Conservation (phyloP, 2,329 filamentous ascomycete genomes). For the Xenosphaeropsis pyriputrescens region DNA sequence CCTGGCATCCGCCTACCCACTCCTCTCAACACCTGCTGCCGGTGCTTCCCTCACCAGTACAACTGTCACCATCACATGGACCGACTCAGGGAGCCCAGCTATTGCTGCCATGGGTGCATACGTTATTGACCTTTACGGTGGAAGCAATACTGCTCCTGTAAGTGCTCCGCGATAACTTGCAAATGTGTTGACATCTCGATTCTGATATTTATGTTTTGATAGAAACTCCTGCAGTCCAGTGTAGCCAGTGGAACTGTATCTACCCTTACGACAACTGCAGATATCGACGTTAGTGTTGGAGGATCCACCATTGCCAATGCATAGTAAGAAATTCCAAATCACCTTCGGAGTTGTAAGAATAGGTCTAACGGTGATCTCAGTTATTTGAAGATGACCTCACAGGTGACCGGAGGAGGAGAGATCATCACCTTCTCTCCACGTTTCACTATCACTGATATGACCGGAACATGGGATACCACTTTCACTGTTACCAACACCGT, state of each 20-base stretch:
- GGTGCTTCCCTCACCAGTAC: conserved; percentile 34
- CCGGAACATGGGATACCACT: conserved; percentile 34
- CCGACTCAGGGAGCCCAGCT: conserved; percentile 34
- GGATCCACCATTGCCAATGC: conserved; percentile 13
- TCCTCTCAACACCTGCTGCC: conserved; percentile 35
- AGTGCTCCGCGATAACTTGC: conserved; percentile 2
- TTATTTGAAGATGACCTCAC: conserved; percentile 43
- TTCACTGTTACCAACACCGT: conserved; percentile 19
- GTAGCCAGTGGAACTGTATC: conserved; percentile 13
- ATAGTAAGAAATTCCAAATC: conserved; percentile 13
- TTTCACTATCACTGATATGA: conserved; percentile 52
- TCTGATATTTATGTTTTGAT: not conserved
- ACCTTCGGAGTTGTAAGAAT: not conserved
- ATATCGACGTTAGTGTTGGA: conserved; percentile 12
- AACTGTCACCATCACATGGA: conserved; percentile 38
- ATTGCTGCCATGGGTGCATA: conserved; percentile 36
- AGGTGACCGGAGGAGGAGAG: conserved; percentile 34
- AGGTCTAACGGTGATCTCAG: conserved; percentile 18
- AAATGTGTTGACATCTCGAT: conserved; percentile 3
- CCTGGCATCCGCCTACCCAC: conserved; percentile 14
- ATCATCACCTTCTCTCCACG: conserved; percentile 45
- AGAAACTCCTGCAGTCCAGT: conserved; percentile 15
- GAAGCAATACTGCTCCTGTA: conserved; percentile 39
- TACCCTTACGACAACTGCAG: conserved; percentile 10
- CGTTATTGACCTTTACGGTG: conserved; percentile 43